Conservation (phyloP, 2,329 filamentous ascomycete species). For the Dactylonectria macrodidyma region DNA sequence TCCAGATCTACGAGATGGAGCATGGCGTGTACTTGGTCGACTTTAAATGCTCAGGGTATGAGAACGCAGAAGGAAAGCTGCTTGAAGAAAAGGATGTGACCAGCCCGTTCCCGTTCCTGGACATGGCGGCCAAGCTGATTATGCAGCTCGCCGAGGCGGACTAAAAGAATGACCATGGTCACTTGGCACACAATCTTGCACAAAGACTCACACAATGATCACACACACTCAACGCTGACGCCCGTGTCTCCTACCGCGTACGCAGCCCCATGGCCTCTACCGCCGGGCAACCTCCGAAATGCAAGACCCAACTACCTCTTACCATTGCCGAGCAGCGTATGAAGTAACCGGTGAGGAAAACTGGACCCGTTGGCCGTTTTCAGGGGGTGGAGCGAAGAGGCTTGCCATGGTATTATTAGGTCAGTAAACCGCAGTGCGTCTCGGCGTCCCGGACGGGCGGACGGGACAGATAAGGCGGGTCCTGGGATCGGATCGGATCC, state of each 20-base stretch:
- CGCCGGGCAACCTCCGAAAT: conserved; percentile 30
- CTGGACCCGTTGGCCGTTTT: conserved; percentile 11
- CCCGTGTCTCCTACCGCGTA: background rate
- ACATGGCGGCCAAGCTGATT: conserved; percentile 92
- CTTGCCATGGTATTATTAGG: conserved; percentile 6
- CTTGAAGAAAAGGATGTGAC: conserved; percentile 95
- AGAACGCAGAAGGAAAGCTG: conserved; percentile 80
- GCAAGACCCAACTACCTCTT: conserved; percentile 2
- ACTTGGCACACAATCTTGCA: background rate
- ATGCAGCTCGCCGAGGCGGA: conserved; percentile 92
- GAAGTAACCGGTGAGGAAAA: conserved; percentile 18
- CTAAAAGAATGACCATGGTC: conserved; percentile 50
- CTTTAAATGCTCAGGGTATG: conserved; percentile 98
- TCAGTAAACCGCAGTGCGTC: conserved; percentile 8
- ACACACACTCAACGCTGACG: conserved; percentile 10
- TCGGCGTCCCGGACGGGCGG: conserved; percentile 17
- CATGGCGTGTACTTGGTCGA: conserved; percentile 94
- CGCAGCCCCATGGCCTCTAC: conserved; percentile 15
- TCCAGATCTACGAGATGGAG: conserved; percentile 96
- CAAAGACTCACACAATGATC: conserved; percentile 10
- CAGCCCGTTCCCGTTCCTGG: conserved; percentile 94
- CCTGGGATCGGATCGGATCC: conserved; percentile 23
- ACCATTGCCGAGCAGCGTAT: conserved; percentile 23
- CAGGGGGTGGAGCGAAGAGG: conserved; percentile 24
- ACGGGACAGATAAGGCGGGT: conserved; percentile 20